These are phyloP conservation scores for Tephrocybe sp. DNA, from an alignment of 768 basidiomycete species.

Conservation along the genomic window DNA sequence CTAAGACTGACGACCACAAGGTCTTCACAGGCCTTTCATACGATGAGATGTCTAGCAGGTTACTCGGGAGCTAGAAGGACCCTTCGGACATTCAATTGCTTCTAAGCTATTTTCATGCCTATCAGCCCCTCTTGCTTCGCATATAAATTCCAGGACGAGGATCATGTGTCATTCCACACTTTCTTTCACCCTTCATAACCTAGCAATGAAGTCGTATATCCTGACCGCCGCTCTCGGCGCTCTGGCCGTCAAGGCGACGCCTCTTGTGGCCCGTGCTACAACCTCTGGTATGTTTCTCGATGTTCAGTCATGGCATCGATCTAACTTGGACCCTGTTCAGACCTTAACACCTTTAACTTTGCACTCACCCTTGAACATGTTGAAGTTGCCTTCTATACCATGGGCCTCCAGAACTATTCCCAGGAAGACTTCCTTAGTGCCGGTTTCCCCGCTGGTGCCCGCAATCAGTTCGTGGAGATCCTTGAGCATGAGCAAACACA, in stretches of 20 bases:
- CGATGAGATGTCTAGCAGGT: too few relatives aligned
- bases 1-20: too few relatives aligned
- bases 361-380: slow-evolving; percentile 15
- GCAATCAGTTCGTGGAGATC: slow-evolving; percentile 10
- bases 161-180: background rate
- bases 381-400: slow-evolving; percentile 12
- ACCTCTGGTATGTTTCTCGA: background rate
- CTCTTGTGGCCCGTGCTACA: background rate
- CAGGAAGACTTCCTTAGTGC: slow-evolving; percentile 7
- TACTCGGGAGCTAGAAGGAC: background rate
- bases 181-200: background rate
- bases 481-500: slow-evolving; percentile 2
- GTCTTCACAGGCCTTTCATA: too few relatives aligned
- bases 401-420: slow-evolving; percentile 8
- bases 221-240: slow-evolving; percentile 5
- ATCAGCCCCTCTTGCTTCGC: slow-evolving; percentile 3
- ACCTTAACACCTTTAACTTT: slow-evolving; percentile 12
- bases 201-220: slow-evolving; percentile 13
- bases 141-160: slow-evolving; percentile 6
- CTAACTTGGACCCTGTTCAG: background rate
- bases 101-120: slow-evolving; percentile 3
- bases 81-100: slow-evolving; percentile 1
- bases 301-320: background rate
- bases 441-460: slow-evolving; percentile 8
- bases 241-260: slow-evolving; percentile 1